Evolutionary conservation across 306 rosid genomes (phyloP).

Genomic region (Pyrus bretschneideri): DNA sequence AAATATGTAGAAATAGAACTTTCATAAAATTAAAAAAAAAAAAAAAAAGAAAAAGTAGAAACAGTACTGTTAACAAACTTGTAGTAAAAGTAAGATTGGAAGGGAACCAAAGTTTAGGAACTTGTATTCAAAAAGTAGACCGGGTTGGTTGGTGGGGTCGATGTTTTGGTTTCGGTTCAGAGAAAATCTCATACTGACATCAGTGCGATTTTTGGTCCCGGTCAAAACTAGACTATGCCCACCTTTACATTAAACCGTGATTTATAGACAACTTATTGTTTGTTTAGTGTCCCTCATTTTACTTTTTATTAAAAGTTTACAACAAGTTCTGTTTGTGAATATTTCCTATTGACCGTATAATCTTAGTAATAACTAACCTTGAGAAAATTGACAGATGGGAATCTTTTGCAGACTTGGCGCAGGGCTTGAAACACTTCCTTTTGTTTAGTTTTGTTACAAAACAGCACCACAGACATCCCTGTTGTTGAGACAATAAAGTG

Average conservation of each 20-base stretch:
- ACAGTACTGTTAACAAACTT: neutral
- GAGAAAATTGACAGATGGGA: conserved; percentile 82
- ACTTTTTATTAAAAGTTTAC: too few relatives aligned
- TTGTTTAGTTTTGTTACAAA: conserved; percentile 59
- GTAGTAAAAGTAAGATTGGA: too few relatives aligned
- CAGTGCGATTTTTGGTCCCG: too few relatives aligned
- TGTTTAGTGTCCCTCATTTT: neutral
- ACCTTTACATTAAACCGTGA: neutral
- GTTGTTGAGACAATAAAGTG: neutral
- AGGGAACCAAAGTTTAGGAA: too few relatives aligned
- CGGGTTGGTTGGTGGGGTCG: too few relatives aligned
- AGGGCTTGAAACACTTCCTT: conserved; percentile 51
- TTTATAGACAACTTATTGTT: neutral
- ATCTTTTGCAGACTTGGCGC: conserved; percentile 76
- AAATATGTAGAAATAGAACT: too few relatives aligned
- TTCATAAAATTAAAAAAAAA: too few relatives aligned
- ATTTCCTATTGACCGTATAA: neutral
- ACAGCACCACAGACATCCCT: conserved; percentile 92
- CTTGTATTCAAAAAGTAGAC: too few relatives aligned
- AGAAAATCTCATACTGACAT: too few relatives aligned
- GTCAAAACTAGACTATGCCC: too few relatives aligned
- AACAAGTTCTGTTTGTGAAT: neutral
- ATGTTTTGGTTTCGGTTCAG: too few relatives aligned
- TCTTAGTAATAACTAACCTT: conserved; percentile 43
- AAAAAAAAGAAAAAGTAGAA: neutral